Conservation (phyloP, 2,329 filamentous ascomycete species). For the Xylaria sp. region DNA sequence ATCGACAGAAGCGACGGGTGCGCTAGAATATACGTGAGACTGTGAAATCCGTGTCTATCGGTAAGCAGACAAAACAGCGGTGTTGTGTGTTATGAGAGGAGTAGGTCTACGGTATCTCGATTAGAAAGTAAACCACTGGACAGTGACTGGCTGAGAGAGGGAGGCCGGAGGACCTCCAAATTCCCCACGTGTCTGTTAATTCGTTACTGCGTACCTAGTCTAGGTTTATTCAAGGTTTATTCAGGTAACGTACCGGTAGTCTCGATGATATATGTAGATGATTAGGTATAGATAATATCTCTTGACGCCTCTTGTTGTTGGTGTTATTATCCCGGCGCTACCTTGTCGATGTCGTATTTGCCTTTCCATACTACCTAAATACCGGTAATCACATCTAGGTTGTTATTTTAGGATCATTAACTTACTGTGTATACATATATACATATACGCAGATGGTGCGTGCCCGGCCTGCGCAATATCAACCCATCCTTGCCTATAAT, state of each 20-base stretch:
- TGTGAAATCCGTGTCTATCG: background rate
- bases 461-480: slow-evolving; percentile 17
- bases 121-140: background rate
- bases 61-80: background rate
- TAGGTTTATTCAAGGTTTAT: background rate
- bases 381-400: background rate
- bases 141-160: background rate
- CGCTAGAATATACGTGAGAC: background rate
- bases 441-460: no score
- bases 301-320: background rate
- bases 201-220: no score
- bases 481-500: background rate
- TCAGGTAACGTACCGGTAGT: background rate
- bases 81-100: background rate
- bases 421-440: no score
- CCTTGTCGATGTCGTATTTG: background rate
- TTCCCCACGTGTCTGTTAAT: slow-evolving; percentile 4
- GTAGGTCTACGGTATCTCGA: background rate
- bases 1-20: background rate
- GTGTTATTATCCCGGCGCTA: background rate
- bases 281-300: background rate
- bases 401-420: background rate
- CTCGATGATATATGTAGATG: no score
- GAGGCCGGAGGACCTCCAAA: background rate
- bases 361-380: no score